Percentiles rank a stretch among this genome's conserved stretches.
These are phyloP conservation scores for Purpureocillium takamizusanense DNA, from an alignment of 2,329 filamentous ascomycete genomes.

Conservation along the genomic window DNA sequence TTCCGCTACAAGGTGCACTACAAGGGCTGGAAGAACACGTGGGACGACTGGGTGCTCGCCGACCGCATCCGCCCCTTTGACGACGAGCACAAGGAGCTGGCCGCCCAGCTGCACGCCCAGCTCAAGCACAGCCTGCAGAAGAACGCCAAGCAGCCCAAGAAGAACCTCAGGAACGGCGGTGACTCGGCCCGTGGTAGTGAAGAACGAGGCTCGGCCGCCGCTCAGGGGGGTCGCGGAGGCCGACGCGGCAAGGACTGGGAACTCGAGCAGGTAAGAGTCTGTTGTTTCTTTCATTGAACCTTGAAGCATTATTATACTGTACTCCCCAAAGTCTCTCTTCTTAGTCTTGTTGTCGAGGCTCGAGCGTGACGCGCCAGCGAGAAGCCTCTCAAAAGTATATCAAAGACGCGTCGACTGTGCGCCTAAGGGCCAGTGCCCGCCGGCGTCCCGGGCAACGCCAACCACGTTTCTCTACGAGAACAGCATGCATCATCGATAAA, in stretches of 20 bases:
- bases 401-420: no score
- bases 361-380: no score
- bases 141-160: conserved; percentile 45
- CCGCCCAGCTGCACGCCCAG: conserved; percentile 62
- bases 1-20: conserved; percentile 93
- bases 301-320: no score
- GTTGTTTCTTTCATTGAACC: background rate
- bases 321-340: no score
- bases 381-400: no score
- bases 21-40: conserved; percentile 99
- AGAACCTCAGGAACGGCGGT: conserved; percentile 26
- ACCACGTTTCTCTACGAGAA: no score
- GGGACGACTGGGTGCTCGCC: conserved; percentile 96
- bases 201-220: conserved; percentile 57
- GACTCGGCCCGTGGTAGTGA: conserved; percentile 62
- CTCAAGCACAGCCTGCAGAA: conserved; percentile 50
- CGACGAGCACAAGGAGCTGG: conserved; percentile 89
- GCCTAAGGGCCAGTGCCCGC: no score
- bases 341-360: no score
- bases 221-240: conserved; percentile 56
- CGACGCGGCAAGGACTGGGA: conserved; percentile 73
- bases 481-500: no score
- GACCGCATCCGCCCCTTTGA: conserved; percentile 91
- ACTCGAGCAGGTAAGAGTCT: conserved; percentile 61
- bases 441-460: no score